Base-by-base conservation (phyloP, 1,284 basidiomycete genomes). In the Naganishia sp. region DNA sequence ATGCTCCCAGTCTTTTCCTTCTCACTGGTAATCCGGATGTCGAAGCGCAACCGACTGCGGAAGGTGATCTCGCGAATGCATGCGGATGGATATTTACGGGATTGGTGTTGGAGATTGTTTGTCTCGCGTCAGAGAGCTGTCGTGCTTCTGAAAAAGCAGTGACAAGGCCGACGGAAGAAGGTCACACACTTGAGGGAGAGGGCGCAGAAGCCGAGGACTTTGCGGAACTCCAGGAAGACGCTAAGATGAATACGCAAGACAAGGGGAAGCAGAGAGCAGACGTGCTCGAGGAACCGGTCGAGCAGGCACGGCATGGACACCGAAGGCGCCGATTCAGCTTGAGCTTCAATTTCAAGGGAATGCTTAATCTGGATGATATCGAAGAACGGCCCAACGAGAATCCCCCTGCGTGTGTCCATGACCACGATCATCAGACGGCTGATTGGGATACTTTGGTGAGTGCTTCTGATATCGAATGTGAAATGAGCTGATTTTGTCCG, bases 371-470 rank as follows among this genome's bases (percentile, higher is more conserved):
- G 33, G 59, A 61, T 18, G 59, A 61, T 52, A 61, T 61, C 13
- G 59, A 61, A 23, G 59, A 61, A 61, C 48, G 59, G 48, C 59
- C 50, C 36, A 52, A 61, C 5, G 59, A 61, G 49, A 25, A 61
- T 42, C 48, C 48, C 10, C 10, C 48, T 39, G 39, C 45, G 33
- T 31, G 25, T 16, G 18, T 28, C 4, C 44, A 48, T 23, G n/a
- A 61, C 31, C 9, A 39, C n/a, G 48, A 23, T 18, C 4, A 39
- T 43, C 1, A 21, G 9, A 36, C 48, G 13, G n/a, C 48, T 4
- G 48, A 61, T 52, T 61, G 59, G 59, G 59, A 61, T 43, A 61
- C 59, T 23, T 42, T 61, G 36, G 59, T 61, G 23, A 61, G 59
- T 61, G 16, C 16, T n/a, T 16, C 18, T 11, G 10, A 25, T 2